Evolutionary conservation across 2,329 filamentous ascomycete species (phyloP).

Genomic region (Aspergillus flavus): DNA sequence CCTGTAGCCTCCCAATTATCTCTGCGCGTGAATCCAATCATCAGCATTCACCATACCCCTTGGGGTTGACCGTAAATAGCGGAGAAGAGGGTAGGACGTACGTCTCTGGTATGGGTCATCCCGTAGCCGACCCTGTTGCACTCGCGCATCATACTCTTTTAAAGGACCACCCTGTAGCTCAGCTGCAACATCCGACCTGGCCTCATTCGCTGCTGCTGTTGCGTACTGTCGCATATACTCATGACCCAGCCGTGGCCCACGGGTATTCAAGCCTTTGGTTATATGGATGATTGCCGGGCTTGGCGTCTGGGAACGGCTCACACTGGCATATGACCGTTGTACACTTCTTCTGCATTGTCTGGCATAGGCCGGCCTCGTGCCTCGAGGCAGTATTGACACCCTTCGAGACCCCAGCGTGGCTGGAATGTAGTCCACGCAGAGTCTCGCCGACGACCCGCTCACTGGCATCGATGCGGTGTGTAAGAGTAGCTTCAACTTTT

Average conservation of each 20-base stretch:
- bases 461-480: slow-evolving; percentile 20
- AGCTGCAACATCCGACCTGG: slow-evolving; percentile 1
- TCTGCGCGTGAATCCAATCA: slow-evolving; percentile 51
- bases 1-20: slow-evolving; percentile 86
- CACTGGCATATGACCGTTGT: slow-evolving; percentile 13
- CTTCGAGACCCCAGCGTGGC: slow-evolving; percentile 27
- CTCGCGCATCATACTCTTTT: slow-evolving; percentile 83
- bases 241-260: background rate
- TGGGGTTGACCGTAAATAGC: background rate
- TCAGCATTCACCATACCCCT: background rate
- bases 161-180: slow-evolving; percentile 65
- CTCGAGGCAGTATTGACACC: slow-evolving; percentile 21
- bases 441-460: slow-evolving; percentile 33
- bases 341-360: slow-evolving; percentile 21
- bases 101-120: slow-evolving; percentile 92
- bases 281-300: background rate
- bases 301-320: background rate
- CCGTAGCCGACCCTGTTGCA: slow-evolving; percentile 70
- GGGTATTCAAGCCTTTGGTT: slow-evolving; percentile 5
- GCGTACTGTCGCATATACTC: slow-evolving; percentile 21
- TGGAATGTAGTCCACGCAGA: slow-evolving; percentile 34
- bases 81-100: slow-evolving; percentile 42
- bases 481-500: background rate
- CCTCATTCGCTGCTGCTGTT: slow-evolving; percentile 12
- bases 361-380: slow-evolving; percentile 20